phyloP scores from a whole-genome alignment of 768 basidiomycete genomes.

The Tulasnella sp. region DNA sequence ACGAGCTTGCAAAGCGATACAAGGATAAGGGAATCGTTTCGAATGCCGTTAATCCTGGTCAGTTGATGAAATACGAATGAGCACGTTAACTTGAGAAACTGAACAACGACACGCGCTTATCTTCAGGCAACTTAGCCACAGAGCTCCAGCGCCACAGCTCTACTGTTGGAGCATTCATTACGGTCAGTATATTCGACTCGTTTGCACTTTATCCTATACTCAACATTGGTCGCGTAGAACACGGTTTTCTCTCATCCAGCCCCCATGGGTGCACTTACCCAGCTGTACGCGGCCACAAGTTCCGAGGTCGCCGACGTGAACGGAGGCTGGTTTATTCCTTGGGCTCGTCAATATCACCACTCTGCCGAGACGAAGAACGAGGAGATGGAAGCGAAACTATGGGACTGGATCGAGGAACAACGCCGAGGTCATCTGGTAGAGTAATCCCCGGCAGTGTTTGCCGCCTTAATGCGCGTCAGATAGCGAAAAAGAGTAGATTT shows the following conservation, averaged over 20 bases:
- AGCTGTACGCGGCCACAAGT: slow-evolving; percentile 28
- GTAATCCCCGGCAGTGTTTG: background rate
- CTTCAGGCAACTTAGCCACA: slow-evolving; percentile 6
- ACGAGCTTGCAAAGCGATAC: slow-evolving; percentile 28
- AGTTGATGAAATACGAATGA: background rate
- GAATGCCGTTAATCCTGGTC: slow-evolving; percentile 26
- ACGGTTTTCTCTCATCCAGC: slow-evolving; percentile 26
- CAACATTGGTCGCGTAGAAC: background rate
- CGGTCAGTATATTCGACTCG: slow-evolving; percentile 14
- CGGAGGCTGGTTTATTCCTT: slow-evolving; percentile 26
- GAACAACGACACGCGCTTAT: background rate
- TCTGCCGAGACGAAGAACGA: background rate
- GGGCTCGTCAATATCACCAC: slow-evolving; percentile 10
- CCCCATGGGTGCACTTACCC: slow-evolving; percentile 28
- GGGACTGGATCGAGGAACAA: slow-evolving; percentile 25
- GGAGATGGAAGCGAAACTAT: slow-evolving; percentile 18
- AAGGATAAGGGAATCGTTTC: slow-evolving; percentile 17
- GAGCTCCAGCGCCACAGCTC: slow-evolving; percentile 15
- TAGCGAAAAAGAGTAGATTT: background rate
- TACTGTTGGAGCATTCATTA: background rate
- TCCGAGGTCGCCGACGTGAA: slow-evolving; percentile 21
- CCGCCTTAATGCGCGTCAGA: background rate
- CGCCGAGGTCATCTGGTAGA: slow-evolving; percentile 9
- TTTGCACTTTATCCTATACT: background rate
- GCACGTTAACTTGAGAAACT: background rate